phyloP scores from a whole-genome alignment of 106 monocot species.

The Gastrodia elata region DNA sequence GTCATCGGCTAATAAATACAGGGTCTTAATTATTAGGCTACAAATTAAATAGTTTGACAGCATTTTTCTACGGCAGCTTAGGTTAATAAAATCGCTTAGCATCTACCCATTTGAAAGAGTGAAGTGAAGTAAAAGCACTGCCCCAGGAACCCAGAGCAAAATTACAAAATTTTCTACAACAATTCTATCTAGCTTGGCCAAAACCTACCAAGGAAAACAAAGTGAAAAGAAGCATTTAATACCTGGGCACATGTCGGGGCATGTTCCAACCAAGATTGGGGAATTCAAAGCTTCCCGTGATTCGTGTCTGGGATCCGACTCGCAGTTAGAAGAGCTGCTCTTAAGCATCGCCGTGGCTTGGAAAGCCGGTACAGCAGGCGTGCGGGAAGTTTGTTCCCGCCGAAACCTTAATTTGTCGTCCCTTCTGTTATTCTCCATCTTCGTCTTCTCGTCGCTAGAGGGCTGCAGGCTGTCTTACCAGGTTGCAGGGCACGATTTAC shows the following conservation, averaged over 20 bases:
- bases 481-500: no score
- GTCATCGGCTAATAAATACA: no score
- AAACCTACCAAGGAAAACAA: neutral
- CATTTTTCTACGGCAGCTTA: neutral
- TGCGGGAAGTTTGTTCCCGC: neutral
- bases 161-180: neutral
- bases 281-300: neutral
- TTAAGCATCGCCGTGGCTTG: neutral
- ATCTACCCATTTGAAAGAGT: neutral
- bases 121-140: neutral
- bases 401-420: neutral
- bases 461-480: no score
- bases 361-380: neutral
- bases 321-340: neutral
- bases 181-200: neutral
- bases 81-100: neutral
- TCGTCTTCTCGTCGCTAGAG: neutral
- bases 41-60: neutral
- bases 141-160: neutral
- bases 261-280: conserved; percentile 14
- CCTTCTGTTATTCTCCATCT: conserved; percentile 1
- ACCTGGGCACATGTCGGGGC: conserved; percentile 29
- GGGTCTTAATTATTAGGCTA: no score
- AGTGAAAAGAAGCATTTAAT: neutral
- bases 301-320: neutral